Evolutionary conservation across 768 basidiomycete genomes (phyloP), one percentile per base, ranked within the genome.

Genomic region (Rhodotorula sphaerocarpa): DNA sequence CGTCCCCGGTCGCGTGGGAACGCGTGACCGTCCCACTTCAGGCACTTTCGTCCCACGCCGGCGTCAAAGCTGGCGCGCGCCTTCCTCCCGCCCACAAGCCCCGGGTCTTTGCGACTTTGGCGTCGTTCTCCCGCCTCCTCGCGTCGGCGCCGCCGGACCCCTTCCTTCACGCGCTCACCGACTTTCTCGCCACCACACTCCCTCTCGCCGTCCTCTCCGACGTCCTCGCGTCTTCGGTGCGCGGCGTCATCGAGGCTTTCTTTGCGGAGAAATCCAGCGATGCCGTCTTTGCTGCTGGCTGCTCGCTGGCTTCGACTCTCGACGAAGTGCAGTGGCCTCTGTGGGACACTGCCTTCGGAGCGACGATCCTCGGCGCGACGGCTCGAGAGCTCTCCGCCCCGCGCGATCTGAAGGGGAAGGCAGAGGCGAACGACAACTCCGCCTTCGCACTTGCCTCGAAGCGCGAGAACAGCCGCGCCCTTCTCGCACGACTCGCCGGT

Each of bases 211-310:
- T 72, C 28, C 70, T 77, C 12, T 61, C 63, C 23, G 67, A 75
- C 27, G 65, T 75, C 36, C 68, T 72, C 18, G 71, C 74, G 1
- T 57, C 74, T 23, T 53, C 74, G 0, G 57, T 73, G n/a, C 73
- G 73, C 4, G 70, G 74, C 2, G 69, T 75, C 46, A 63, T 77
- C 51, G 69, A 69, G 10, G 70, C 74, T 6, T 74, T 75, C 74
- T 66, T 77, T 57, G 69, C 70, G 30, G 67, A 73, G 3, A 73
- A 72, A 15, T 71, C 75, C 1, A 45, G 72, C 34, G 72, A 74
- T 5, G 43, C 43, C 14, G 56, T 74, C 16, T 77, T 74, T 70
- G 57, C 56, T 0, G 47, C 61, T 6, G 65, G 73, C 0, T 61
- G 61, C 43, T 52, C 61, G 0, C 58, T 66, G 42, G 62, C 65